These are phyloP conservation scores for Trichosporon faecale DNA, from an alignment of 1,284 basidiomycete species.

Conservation along the genomic window DNA sequence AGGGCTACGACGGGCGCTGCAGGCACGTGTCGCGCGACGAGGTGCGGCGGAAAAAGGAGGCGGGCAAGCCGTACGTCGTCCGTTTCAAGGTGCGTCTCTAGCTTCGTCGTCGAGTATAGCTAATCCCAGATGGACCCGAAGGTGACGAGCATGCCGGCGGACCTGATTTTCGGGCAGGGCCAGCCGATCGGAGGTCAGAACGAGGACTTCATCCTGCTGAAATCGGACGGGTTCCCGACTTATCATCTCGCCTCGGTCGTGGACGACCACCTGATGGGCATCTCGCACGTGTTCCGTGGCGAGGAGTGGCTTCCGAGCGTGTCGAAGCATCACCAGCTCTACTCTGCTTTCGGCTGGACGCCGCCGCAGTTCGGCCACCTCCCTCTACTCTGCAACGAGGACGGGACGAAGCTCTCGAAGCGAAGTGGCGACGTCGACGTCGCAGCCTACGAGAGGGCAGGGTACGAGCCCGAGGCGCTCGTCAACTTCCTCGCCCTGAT, in stretches of 20 bases:
- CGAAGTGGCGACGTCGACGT: slow-evolving; percentile 85
- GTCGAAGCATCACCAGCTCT: slow-evolving; percentile 88
- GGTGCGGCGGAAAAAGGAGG: slow-evolving; percentile 65
- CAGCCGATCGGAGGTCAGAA: slow-evolving; percentile 27
- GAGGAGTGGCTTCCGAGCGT: slow-evolving; percentile 98
- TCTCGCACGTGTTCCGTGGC: slow-evolving; percentile 91
- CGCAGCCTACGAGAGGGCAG: slow-evolving; percentile 67
- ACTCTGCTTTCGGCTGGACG: slow-evolving; percentile 68
- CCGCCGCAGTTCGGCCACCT: slow-evolving; percentile 86
- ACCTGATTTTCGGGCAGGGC: slow-evolving; percentile 38
- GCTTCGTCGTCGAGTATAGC: not conserved
- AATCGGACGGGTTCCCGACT: slow-evolving; percentile 89
- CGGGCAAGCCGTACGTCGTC: slow-evolving; percentile 76
- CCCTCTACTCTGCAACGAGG: slow-evolving; percentile 82
- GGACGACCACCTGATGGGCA: slow-evolving; percentile 93
- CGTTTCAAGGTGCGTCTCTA: slow-evolving; percentile 69
- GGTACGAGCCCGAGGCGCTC: slow-evolving; percentile 86
- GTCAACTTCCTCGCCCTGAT: slow-evolving; percentile 91
- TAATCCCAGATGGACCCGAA: slow-evolving; percentile 25
- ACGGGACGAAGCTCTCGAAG: slow-evolving; percentile 94
- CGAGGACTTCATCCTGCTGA: slow-evolving; percentile 89
- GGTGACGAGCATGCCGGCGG: slow-evolving; percentile 26
- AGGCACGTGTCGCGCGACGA: slow-evolving; percentile 82
- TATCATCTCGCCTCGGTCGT: slow-evolving; percentile 96
- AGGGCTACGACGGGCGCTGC: slow-evolving; percentile 81